A percentile compares a stretch with the other conserved stretches of the same genome.
Conservation (phyloP, 139 green algal species). For the Auxenochlorella pyrenoidosa region DNA sequence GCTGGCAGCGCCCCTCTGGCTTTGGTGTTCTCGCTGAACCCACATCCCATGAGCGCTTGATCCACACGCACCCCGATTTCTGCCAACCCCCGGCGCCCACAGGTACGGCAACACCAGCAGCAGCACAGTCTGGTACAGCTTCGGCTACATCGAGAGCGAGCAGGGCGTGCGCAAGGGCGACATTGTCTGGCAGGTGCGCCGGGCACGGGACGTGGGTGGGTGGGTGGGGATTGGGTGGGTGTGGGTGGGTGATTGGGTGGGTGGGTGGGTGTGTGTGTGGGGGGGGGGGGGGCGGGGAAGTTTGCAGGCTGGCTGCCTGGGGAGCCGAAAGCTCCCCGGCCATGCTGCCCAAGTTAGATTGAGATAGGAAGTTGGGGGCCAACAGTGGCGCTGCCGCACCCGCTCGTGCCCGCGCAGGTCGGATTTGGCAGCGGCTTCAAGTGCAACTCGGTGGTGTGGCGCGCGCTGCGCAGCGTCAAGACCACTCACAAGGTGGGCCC, state of each 20-base stretch:
- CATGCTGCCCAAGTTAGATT: neutral
- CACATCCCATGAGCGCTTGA: too few species aligned
- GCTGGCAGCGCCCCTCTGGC: too few species aligned
- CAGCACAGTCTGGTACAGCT: conserved; percentile 86
- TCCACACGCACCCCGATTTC: too few species aligned
- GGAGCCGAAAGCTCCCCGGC: too few species aligned
- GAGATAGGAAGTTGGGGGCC: too few species aligned
- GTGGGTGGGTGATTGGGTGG: too few species aligned
- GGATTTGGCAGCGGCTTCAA: conserved; percentile 97
- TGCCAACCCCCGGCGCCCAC: neutral
- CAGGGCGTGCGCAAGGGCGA: conserved; percentile 75
- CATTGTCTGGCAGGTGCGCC: conserved; percentile 84
- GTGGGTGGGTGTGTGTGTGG: neutral
- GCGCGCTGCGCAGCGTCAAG: conserved; percentile 69
- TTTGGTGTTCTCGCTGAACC: too few species aligned
- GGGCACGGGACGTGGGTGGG: too few species aligned
- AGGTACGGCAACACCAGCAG: conserved; percentile 89
- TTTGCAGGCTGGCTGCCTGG: too few species aligned
- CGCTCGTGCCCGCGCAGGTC: conserved; percentile 73
- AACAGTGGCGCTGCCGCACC: too few species aligned
- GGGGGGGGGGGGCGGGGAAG: neutral
- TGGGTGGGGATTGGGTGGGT: too few species aligned
- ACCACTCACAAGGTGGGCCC: conserved; percentile 29
- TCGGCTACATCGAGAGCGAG: conserved; percentile 80
- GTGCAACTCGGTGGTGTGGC: conserved; percentile 95